Evolutionary conservation across 345 rosid species (phyloP).

Genomic region (Erucastrum elatum): DNA sequence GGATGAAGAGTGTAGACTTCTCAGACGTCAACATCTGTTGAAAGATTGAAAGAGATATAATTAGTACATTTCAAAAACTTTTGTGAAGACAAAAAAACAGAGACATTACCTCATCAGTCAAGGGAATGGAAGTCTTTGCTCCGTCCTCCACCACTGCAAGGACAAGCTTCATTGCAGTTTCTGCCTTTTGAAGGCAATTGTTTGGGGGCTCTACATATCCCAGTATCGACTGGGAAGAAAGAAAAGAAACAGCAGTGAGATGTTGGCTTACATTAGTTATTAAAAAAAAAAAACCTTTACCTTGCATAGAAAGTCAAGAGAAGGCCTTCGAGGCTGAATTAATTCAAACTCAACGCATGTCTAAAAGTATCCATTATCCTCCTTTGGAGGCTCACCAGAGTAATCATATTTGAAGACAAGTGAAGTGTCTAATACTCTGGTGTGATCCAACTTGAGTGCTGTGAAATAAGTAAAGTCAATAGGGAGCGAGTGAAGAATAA

Average conservation of each 20-base stretch:
- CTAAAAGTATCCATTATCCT: no score
- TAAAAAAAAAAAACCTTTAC: neutral
- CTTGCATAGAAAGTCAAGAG: neutral
- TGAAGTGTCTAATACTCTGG: neutral
- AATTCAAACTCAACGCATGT: neutral
- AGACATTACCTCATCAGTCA: neutral
- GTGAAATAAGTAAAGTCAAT: neutral
- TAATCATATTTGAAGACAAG: neutral
- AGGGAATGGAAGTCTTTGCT: neutral
- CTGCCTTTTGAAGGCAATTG: neutral
- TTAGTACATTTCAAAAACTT: neutral
- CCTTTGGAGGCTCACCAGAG: neutral
- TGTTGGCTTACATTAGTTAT: neutral
- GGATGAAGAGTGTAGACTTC: neutral
- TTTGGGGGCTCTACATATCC: neutral
- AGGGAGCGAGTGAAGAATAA: no score
- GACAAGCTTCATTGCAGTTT: neutral
- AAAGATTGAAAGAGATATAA: neutral
- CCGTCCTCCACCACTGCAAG: neutral
- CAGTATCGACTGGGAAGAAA: neutral
- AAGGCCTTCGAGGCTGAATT: neutral
- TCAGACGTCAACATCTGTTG: neutral
- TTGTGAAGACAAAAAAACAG: neutral
- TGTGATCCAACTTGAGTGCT: neutral
- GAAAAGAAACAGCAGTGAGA: neutral